Percentiles rank a stretch among this genome's conserved stretches.
phyloP scores from a whole-genome alignment of 2,329 filamentous ascomycete species.

The Monosporascus sp. region DNA sequence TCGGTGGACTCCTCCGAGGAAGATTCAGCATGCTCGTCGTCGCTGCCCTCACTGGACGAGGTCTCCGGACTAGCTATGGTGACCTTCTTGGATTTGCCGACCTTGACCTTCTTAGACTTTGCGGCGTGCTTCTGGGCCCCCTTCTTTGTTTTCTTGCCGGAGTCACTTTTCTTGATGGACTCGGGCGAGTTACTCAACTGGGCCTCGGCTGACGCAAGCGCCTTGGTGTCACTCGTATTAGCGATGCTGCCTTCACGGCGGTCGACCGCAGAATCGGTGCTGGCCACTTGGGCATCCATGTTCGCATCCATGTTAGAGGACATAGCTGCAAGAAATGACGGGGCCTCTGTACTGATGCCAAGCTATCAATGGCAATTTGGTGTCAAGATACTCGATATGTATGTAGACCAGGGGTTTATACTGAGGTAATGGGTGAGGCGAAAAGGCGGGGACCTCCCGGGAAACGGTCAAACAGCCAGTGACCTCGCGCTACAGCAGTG shows the following conservation, averaged over 20 bases:
- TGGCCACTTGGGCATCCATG: slow-evolving; percentile 16
- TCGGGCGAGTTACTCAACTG: slow-evolving; percentile 10
- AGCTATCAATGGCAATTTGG: background rate
- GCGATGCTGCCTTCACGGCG: slow-evolving; percentile 14
- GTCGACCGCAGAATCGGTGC: slow-evolving; percentile 11
- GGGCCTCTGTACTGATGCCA: too few relatives aligned
- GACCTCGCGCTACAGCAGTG: background rate
- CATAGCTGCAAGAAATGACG: slow-evolving; percentile 1
- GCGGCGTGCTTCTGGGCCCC: slow-evolving; percentile 5
- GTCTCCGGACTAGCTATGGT: slow-evolving; percentile 2
- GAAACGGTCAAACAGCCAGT: background rate
- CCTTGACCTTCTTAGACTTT: slow-evolving; percentile 10
- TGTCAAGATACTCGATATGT: background rate
- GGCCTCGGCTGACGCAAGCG: slow-evolving; percentile 17
- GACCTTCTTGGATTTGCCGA: slow-evolving; percentile 15
- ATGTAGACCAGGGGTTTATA: background rate
- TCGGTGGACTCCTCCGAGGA: slow-evolving; percentile 9
- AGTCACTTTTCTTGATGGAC: slow-evolving; percentile 19
- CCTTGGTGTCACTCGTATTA: slow-evolving; percentile 11
- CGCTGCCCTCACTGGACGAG: slow-evolving; percentile 6
- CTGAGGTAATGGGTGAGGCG: background rate
- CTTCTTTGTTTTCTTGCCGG: slow-evolving; percentile 21
- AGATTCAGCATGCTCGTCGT: slow-evolving; percentile 10
- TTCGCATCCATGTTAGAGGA: slow-evolving; percentile 11
- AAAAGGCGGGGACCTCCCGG: background rate